These are phyloP conservation scores for Amanita pseudoporphyria DNA, from an alignment of 768 basidiomycete genomes.

Conservation along the genomic window DNA sequence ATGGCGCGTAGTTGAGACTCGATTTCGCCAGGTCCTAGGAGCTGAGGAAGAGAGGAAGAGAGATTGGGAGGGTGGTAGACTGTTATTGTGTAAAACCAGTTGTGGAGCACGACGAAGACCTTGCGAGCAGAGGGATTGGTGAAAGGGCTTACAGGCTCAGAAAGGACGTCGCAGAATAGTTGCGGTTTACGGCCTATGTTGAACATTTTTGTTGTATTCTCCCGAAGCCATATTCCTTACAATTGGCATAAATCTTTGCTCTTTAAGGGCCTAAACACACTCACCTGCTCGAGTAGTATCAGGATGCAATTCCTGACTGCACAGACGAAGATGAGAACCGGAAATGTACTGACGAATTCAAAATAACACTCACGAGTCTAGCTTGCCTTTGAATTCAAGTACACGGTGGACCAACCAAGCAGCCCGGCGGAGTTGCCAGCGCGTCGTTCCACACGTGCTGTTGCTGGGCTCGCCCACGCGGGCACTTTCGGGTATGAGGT, in stretches of 20 bases:
- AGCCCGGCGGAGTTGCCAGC: constrained; percentile 81
- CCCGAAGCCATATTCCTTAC: constrained; percentile 55
- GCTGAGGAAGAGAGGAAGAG: constrained; percentile 17
- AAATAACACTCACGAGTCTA: constrained; percentile 43
- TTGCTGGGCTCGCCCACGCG: constrained; percentile 27
- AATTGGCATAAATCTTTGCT: not conserved
- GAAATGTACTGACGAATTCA: not conserved
- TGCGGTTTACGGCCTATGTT: constrained; percentile 72
- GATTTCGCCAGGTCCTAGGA: constrained; percentile 30
- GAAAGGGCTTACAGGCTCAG: constrained; percentile 32
- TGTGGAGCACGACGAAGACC: constrained; percentile 61
- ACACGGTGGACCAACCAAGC: constrained; percentile 72
- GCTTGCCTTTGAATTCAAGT: constrained; percentile 59
- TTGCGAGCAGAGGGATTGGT: constrained; percentile 39
- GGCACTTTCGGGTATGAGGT: constrained; percentile 40
- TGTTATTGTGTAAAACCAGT: constrained; percentile 72
- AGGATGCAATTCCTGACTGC: constrained; percentile 59
- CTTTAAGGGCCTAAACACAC: not conserved
- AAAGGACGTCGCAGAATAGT: constrained; percentile 52
- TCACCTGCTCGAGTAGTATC: constrained; percentile 65
- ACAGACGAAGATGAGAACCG: constrained; percentile 8
- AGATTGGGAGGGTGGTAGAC: constrained; percentile 42
- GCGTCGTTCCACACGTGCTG: constrained; percentile 42
- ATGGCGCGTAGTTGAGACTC: constrained; percentile 34
- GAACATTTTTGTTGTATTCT: constrained; percentile 54